A percentile compares a stretch with the other conserved stretches of the same genome.
phyloP scores from a whole-genome alignment of 2,329 filamentous ascomycete genomes.

The Aurifilum marmelostoma region DNA sequence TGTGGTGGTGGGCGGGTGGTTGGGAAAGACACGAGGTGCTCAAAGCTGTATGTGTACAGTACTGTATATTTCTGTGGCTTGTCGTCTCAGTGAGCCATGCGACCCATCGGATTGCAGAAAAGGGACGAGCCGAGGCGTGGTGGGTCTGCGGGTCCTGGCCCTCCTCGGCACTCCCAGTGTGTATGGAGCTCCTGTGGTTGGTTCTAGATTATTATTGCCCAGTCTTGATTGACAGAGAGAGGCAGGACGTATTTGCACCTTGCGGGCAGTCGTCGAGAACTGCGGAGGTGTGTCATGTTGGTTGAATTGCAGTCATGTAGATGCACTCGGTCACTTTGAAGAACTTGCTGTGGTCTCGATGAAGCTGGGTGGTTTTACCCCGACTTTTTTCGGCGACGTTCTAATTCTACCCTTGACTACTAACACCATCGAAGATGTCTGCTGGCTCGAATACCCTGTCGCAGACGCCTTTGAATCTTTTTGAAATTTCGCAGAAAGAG shows the following conservation, averaged over 20 bases:
- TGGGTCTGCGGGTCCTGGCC: constrained; percentile 2
- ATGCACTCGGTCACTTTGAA: not conserved
- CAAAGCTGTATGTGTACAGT: too few relatives aligned
- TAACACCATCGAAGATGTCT: not conserved
- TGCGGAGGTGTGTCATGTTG: not conserved
- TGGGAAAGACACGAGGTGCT: too few relatives aligned
- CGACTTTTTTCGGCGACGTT: not conserved
- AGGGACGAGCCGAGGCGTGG: constrained; percentile 25
- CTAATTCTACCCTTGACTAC: not conserved
- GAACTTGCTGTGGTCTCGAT: not conserved
- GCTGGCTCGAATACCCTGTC: not conserved
- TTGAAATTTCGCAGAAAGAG: not conserved
- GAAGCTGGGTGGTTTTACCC: not conserved
- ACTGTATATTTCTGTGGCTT: not conserved
- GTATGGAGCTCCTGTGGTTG: not conserved
- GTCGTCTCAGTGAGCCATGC: not conserved
- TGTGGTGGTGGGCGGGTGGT: too few relatives aligned
- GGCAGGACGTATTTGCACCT: not conserved
- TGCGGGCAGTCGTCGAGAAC: not conserved
- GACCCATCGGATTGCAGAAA: constrained; percentile 11
- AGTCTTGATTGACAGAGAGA: not conserved
- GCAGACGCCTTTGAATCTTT: not conserved
- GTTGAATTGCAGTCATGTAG: not conserved
- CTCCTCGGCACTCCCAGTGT: not conserved
- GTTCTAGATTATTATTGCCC: not conserved